phyloP scores from a whole-genome alignment of 768 basidiomycete genomes.

The Rhizopogon vinicolor region DNA sequence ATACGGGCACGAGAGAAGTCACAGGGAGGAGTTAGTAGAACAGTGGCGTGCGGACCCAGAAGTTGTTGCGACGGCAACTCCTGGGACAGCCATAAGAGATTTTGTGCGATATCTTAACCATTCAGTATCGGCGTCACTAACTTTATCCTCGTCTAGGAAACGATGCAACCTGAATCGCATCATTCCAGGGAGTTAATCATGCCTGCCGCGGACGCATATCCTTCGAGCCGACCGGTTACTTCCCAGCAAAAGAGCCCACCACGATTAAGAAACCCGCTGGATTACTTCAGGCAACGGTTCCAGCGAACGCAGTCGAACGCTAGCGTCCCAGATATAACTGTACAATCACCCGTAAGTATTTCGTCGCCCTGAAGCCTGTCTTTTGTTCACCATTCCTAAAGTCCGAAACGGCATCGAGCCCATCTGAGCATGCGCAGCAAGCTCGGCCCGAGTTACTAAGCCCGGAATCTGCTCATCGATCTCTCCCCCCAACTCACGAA shows the following conservation, averaged over 20 bases:
- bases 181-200: constrained; percentile 28
- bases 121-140: constrained; percentile 9
- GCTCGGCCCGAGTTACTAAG: constrained; percentile 39
- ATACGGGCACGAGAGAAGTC: constrained; percentile 14
- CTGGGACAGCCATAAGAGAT: constrained; percentile 18
- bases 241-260: constrained; percentile 4
- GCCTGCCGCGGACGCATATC: constrained; percentile 20
- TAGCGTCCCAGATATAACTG: constrained; percentile 37
- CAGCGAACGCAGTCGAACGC: constrained; percentile 28
- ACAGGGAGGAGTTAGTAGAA: constrained; percentile 22
- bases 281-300: constrained; percentile 19
- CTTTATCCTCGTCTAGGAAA: not conserved
- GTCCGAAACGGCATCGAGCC: constrained; percentile 35
- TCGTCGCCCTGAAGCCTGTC: not conserved
- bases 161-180: constrained; percentile 12
- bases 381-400: constrained; percentile 11
- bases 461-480: constrained; percentile 32
- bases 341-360: constrained; percentile 40
- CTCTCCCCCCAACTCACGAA: constrained; percentile 11
- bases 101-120: not conserved
- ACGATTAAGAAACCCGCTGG: constrained; percentile 14
- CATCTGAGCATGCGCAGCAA: constrained; percentile 25
- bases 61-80: constrained; percentile 8
- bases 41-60: constrained; percentile 28
- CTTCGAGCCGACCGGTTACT: constrained; percentile 6